Conservation (phyloP, 441 rosid genomes). For the Corymbia calophylla region DNA sequence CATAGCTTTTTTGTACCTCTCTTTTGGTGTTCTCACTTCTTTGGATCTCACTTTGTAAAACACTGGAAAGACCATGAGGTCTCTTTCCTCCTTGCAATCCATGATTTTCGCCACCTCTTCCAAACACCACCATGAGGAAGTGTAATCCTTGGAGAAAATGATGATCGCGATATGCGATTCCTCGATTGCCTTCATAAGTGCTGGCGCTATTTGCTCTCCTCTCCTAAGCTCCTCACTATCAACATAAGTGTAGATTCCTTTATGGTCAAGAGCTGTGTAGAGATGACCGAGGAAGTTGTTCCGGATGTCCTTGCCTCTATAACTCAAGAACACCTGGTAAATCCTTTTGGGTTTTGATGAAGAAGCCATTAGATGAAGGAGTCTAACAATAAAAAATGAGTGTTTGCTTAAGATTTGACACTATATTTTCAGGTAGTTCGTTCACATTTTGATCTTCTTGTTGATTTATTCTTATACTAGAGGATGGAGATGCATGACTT, state of each 20-base stretch:
- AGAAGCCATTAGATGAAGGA: too few relatives aligned
- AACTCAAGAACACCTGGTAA: too few relatives aligned
- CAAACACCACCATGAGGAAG: not conserved
- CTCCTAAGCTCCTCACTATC: not conserved
- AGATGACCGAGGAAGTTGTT: not conserved
- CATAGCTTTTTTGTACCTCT: not conserved
- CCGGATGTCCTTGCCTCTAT: too few relatives aligned
- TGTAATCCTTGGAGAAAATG: not conserved
- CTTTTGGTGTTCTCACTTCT: not conserved
- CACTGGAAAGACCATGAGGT: not conserved
- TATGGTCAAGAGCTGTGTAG: not conserved
- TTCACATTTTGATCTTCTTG: too few relatives aligned
- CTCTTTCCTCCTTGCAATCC: not conserved
- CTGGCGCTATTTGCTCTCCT: accelerated
- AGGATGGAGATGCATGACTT: too few relatives aligned
- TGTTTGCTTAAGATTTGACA: too few relatives aligned
- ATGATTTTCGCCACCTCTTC: not conserved
- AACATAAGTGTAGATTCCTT: not conserved
- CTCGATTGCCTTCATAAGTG: not conserved
- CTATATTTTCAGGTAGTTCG: too few relatives aligned
- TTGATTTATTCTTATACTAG: too few relatives aligned
- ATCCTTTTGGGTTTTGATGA: too few relatives aligned
- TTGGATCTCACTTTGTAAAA: not conserved
- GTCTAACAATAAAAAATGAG: too few relatives aligned
- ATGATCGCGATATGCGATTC: not conserved